Evolutionary conservation across 306 rosid species (phyloP), one percentile per base, ranked within the genome.

Genomic region (Sindora glabra): DNA sequence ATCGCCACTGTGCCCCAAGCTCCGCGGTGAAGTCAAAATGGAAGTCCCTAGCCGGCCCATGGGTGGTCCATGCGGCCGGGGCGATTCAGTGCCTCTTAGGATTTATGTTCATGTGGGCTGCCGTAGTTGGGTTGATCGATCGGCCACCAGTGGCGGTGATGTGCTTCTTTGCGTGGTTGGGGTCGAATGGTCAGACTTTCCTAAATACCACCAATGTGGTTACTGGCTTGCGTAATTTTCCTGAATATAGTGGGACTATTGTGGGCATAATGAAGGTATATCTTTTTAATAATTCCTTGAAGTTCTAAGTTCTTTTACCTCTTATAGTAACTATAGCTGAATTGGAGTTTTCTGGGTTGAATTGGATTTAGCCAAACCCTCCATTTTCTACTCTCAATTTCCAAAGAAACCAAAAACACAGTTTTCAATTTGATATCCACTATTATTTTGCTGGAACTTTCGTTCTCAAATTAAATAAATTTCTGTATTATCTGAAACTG

Each of bases 241-340:
- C 86, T 0, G 47, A 51, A 2, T 83, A 83, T 32, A 63, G 92
- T 8, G 98, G 96, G 14, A 91, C 96, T 52, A 87, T 91, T 22
- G 89, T 85, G 3, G 98, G 96, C 6, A 85, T 91, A 47, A 75
- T 83, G 86, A 91, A 90, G 96, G 95, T 79, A 71, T 19, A 24
- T 37, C 19, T 6, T 45, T 9, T 3, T 6, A 12, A 8, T 5
- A n/a, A n/a, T n/a, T n/a, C n/a, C n/a, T n/a, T n/a, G n/a, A n/a
- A n/a, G n/a, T n/a, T n/a, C n/a, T n/a, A n/a, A n/a, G n/a, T n/a
- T n/a, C n/a, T n/a, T 19, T 15, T 19, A 8, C 30, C 3, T 5
- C 27, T 13, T n/a, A n/a, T n/a, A n/a, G n/a, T n/a, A 19, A 3
- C 18, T 1, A 5, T 34, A 8, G 12, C 12, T 44, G 5, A 12